Conservation (phyloP, 2,329 filamentous ascomycete species). For the Sphaerulina vaccinii region DNA sequence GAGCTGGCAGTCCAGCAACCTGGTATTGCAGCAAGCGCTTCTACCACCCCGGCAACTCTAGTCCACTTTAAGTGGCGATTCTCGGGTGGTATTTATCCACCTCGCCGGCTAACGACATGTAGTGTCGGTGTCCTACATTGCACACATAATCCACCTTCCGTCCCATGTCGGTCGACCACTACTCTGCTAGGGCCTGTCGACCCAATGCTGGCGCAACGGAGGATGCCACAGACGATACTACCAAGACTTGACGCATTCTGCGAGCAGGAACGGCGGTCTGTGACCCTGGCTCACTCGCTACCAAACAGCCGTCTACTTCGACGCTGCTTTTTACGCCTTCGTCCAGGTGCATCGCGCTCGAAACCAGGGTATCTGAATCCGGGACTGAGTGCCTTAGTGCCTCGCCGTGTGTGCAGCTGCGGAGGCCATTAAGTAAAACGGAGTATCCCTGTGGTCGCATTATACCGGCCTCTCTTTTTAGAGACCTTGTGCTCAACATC, state of each 20-base stretch:
- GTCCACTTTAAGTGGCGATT: constrained; percentile 14
- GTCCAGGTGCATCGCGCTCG: constrained; percentile 25
- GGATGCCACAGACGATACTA: constrained; percentile 19
- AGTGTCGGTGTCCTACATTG: constrained; percentile 18
- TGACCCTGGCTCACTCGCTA: constrained; percentile 26
- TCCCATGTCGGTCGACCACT: constrained; percentile 13
- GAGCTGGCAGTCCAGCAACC: constrained; percentile 24
- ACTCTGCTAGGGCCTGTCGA: constrained; percentile 5
- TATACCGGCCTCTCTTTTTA: constrained; percentile 24
- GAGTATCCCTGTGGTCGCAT: constrained; percentile 21
- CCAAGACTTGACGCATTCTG: constrained; percentile 14
- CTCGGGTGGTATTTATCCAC: constrained; percentile 16
- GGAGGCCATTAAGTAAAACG: constrained; percentile 19
- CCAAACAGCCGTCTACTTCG: constrained; percentile 21
- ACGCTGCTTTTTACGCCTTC: constrained; percentile 24
- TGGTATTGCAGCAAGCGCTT: constrained; percentile 25
- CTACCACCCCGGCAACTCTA: constrained; percentile 15
- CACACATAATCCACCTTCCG: constrained; percentile 18
- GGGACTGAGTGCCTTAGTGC: constrained; percentile 25
- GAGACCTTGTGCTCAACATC: constrained; percentile 22
- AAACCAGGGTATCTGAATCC: constrained; percentile 28
- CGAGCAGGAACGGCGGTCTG: constrained; percentile 14
- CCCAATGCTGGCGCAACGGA: constrained; percentile 19
- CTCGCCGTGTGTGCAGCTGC: constrained; percentile 22
- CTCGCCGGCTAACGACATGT: constrained; percentile 18